A percentile compares a stretch with the other conserved stretches of the same genome.
Conservation (phyloP, 495 filamentous ascomycete genomes). For the Xylaria nigripes region DNA sequence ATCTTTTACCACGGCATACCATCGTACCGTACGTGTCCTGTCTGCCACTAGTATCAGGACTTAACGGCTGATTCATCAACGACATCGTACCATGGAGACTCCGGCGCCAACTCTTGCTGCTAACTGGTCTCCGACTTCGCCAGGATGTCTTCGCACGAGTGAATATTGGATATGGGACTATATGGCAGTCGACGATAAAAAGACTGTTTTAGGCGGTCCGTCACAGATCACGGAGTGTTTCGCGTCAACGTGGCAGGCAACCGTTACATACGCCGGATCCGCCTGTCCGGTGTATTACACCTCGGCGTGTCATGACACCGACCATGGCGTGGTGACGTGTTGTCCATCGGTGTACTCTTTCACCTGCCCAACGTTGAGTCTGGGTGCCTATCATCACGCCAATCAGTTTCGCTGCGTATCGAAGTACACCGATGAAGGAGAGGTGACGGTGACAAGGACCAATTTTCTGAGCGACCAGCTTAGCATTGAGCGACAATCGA, state of each 20-base stretch:
- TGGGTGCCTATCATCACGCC: not conserved
- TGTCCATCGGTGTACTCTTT: conserved; percentile 19
- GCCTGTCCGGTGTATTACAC: conserved; percentile 22
- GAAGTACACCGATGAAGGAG: not conserved
- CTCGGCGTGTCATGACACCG: conserved; percentile 14
- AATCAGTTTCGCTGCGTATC: conserved; percentile 15
- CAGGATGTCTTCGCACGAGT: conserved; percentile 14
- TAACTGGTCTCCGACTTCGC: conserved; percentile 14
- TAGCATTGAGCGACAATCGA: conserved; percentile 4
- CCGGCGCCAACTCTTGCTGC: conserved; percentile 9
- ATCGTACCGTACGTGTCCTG: not conserved
- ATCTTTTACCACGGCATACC: too few relatives aligned
- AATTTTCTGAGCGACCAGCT: conserved; percentile 11
- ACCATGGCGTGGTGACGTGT: conserved; percentile 15
- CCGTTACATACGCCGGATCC: conserved; percentile 14
- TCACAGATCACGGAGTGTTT: conserved; percentile 23
- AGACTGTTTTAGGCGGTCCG: conserved; percentile 25
- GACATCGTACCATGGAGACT: not conserved
- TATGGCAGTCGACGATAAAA: not conserved
- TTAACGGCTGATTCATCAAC: not conserved
- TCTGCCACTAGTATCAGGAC: not conserved
- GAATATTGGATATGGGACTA: conserved; percentile 27
- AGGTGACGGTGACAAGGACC: conserved; percentile 9
- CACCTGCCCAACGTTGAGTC: conserved; percentile 2
- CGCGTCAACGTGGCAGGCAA: conserved; percentile 17